Evolutionary conservation across 1,284 basidiomycete genomes (phyloP).

Genomic region (Ceraceosorus guamensis): DNA sequence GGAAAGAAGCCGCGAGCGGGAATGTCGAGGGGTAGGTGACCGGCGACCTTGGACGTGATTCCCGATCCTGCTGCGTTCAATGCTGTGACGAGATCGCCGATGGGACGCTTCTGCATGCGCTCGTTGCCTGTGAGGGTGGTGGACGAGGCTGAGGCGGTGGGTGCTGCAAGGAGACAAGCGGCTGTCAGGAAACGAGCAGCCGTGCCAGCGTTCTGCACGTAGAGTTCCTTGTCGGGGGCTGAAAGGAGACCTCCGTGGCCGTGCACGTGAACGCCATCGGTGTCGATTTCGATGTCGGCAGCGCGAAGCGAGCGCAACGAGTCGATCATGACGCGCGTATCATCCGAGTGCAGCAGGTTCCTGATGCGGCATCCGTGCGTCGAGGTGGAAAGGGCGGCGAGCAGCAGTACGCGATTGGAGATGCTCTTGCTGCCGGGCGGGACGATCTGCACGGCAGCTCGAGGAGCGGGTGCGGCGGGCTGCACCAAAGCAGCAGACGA

Average conservation of each 20-base stretch:
- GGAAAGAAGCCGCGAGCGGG: constrained; percentile 62
- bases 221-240: constrained; percentile 68
- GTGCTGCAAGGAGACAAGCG: constrained; percentile 68
- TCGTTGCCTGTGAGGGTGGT: constrained; percentile 85
- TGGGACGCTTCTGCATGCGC: constrained; percentile 92
- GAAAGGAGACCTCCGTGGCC: constrained; percentile 60
- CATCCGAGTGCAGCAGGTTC: constrained; percentile 92
- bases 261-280: constrained; percentile 80
- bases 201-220: constrained; percentile 94
- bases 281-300: constrained; percentile 83
- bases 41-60: constrained; percentile 72
- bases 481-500: constrained; percentile 57
- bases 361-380: constrained; percentile 79
- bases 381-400: constrained; percentile 83
- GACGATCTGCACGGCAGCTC: constrained; percentile 62
- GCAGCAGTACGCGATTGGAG: constrained; percentile 86
- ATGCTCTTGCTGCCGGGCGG: constrained; percentile 96
- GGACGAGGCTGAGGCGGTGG: constrained; percentile 16
- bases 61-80: constrained; percentile 73
- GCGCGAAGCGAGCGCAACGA: constrained; percentile 71
- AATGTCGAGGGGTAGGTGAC: constrained; percentile 83
- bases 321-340: constrained; percentile 98
- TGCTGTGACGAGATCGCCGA: constrained; percentile 90
- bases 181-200: constrained; percentile 96
- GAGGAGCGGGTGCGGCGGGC: constrained; percentile 7